Evolutionary conservation across 2,329 filamentous ascomycete species (phyloP), one percentile per base, ranked within the genome.

Genomic region (Xylariaceae sp.): DNA sequence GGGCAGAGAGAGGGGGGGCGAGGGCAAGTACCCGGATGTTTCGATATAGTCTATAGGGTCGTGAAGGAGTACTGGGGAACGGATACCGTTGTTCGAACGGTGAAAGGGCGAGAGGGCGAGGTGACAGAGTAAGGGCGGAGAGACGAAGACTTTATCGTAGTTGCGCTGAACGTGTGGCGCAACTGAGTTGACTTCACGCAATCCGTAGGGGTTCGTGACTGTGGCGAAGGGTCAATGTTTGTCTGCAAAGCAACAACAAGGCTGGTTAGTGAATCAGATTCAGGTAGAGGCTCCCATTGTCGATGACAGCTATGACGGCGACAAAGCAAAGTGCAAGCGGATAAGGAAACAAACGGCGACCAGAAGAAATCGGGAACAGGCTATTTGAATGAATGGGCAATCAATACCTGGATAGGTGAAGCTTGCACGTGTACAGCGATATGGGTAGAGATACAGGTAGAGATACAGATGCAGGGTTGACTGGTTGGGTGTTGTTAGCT

Each of bases 151-250:
- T 42, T n/a, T 35, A 30, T 30, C 23, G 4, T 30, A 30, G 18
- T 4, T 23, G 51, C 56, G 8, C 35, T 15, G 7, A 30, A 23
- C 15, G 23, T n/a, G 35, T 34, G 10, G 42, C 13, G n/a, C 7
- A 42, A 52, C 18, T 30, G 10, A 44, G 54, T 15, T 59, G 53
- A 55, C 51, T 57, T 62, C 57, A 58, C 55, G 18, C 49, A 53
- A 7, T 30, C 23, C 23, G 23, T 30, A 35, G 30, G 37, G 39
- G 57, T 35, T n/a, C n/a, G 48, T 35, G 18, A 56, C 44, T 50
- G 55, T 35, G 51, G 35, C 42, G 53, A 17, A 23, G 42, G 55
- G 34, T 35, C 49, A 48, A 49, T 42, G 56, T 53, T 55, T 58
- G 44, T 45, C 23, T 54, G 30, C 4, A 54, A 44, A 42, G 37